phyloP scores from a whole-genome alignment of 1,139 yeast genomes.

The Candida sanyaensis region DNA sequence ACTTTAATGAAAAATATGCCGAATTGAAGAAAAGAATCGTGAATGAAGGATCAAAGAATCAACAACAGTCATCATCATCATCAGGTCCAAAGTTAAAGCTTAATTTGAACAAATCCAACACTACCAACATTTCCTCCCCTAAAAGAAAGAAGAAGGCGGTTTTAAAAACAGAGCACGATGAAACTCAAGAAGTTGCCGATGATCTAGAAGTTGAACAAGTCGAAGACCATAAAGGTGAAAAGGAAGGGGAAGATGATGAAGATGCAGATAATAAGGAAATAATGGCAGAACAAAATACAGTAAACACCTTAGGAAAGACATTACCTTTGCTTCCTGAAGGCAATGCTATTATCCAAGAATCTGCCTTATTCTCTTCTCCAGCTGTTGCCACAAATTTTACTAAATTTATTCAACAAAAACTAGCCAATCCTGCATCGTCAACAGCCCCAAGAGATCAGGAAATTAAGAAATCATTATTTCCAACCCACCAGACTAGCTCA shows the following conservation, averaged over 20 bases:
- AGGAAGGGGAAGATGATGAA: conserved; percentile 13
- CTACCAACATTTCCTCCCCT: conserved; percentile 19
- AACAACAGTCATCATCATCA: conserved; percentile 1
- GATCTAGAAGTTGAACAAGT: conserved; percentile 12
- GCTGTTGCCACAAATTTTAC: conserved; percentile 26
- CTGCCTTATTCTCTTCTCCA: conserved; percentile 39
- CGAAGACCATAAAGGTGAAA: conserved; percentile 13
- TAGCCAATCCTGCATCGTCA: conserved; percentile 16
- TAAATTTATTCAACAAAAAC: conserved; percentile 28
- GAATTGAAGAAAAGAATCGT: conserved; percentile 24
- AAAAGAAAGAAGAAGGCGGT: conserved; percentile 23
- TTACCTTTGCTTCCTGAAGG: conserved; percentile 23
- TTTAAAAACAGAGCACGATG: conserved; percentile 19
- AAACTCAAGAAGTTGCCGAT: conserved; percentile 19
- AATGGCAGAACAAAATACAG: conserved; percentile 15
- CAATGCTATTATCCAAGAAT: conserved; percentile 38
- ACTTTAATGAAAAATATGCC: conserved; percentile 32
- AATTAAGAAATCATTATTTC: conserved; percentile 34
- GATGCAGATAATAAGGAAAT: conserved; percentile 10
- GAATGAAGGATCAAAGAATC: conserved; percentile 17
- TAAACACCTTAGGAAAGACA: conserved; percentile 33
- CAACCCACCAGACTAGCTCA: conserved; percentile 28
- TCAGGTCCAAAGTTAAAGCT: conserved; percentile 24
- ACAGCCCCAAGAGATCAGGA: conserved; percentile 24
- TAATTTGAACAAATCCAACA: conserved; percentile 21